Base-by-base conservation (phyloP, 768 basidiomycete genomes). In the Amanita rimosa region DNA sequence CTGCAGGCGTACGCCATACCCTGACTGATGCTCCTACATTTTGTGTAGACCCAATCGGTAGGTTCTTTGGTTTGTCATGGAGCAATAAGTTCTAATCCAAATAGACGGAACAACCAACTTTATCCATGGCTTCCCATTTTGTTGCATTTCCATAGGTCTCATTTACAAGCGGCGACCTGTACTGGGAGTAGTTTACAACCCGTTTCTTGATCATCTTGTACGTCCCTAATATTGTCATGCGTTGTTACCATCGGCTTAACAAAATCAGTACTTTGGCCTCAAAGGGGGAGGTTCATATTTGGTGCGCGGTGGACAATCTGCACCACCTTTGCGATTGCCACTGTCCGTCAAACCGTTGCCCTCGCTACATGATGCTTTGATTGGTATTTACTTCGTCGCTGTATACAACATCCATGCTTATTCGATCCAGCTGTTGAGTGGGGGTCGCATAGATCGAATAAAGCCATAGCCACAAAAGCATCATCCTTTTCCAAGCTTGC, bases 1-100 rank as follows among this genome's bases (percentile, higher is more conserved):
- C 89, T 7, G 74, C 83, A 3, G 89, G 89, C n/a, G 62, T 72
- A 50, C 72, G 77, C 26, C 72, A 74, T 16, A 72, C 80, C 9
- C 64, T 95, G 49, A 90, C 88, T 1, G 86, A 96, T 57, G 81
- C 81, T 26, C 92, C 93, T 4, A 98, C 95, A 0, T 99, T 87
- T 70, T 96, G 95, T 58, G 88, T 95, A 38, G 94, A 98, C 62
- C 94, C 94, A 27, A 95, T 96, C 50, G 93, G 87, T 83, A 55
- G 48, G 72, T 58, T 46, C 13, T 36, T 6, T 10, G 38, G 0
- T 1, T 35, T 6, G 27, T 19, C 37, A 24, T 17, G 33, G n/a
- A 24, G 26, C 26, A 26, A 48, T 8, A 21, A 41, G 44, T 17
- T 11, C 27, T 34, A 10, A 19, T 6, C 19, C 31, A 14, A 4